Percentiles rank a stretch among this genome's conserved stretches.
Conservation (phyloP, 2,329 filamentous ascomycete species). For the Trichophyton rubrum region DNA sequence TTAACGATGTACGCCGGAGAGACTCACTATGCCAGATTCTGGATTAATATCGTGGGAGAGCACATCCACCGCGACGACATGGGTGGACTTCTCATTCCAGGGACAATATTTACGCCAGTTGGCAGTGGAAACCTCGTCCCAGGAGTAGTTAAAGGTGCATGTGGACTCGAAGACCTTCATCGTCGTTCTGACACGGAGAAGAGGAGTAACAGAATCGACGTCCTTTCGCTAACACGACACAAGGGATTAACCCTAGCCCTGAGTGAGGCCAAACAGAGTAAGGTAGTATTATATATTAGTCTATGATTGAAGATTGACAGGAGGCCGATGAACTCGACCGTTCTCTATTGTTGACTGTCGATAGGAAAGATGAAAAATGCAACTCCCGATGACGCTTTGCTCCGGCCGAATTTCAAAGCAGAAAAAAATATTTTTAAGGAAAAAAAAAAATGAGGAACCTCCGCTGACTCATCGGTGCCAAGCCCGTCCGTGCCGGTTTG, state of each 20-base stretch:
- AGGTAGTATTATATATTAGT: background rate
- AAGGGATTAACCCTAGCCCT: background rate
- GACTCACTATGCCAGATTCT: conserved; percentile 52
- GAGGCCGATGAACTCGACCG: background rate
- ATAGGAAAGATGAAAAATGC: background rate
- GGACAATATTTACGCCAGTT: conserved; percentile 99
- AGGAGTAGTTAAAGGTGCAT: conserved; percentile 92
- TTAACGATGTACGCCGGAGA: background rate
- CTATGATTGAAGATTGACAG: background rate
- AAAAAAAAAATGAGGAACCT: background rate
- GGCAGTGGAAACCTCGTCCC: conserved; percentile 92
- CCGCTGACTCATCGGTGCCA: background rate
- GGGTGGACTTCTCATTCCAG: conserved; percentile 97
- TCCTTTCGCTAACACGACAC: background rate
- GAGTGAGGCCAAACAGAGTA: background rate
- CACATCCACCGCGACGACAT: conserved; percentile 92
- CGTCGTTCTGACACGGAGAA: background rate
- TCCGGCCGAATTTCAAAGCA: background rate
- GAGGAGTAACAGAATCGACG: background rate
- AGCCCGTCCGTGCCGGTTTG: background rate
- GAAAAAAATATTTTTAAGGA: background rate
- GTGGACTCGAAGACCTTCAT: conserved; percentile 96
- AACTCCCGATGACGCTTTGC: background rate
- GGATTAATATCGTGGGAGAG: conserved; percentile 58
- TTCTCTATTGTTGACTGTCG: background rate